These are phyloP conservation scores for Mucor racemosus DNA, from an alignment of 371 early-diverging fungal genomes.

Conservation along the genomic window DNA sequence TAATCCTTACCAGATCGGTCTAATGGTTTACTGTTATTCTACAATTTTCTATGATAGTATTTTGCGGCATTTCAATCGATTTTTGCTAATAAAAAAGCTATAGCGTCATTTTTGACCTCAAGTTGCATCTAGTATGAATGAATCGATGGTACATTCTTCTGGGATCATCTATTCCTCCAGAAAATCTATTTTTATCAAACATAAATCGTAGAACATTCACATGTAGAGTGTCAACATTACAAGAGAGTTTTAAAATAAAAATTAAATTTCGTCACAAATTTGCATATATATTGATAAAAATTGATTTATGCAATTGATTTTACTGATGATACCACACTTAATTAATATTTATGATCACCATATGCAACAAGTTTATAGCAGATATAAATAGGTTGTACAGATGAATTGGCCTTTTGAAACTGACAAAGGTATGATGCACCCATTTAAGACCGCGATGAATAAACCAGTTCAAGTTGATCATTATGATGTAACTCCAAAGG, in stretches of 20 bases:
- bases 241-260: neutral
- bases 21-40: too few relatives aligned
- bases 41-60: too few relatives aligned
- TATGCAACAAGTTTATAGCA: neutral
- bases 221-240: neutral
- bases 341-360: too few relatives aligned
- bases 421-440: constrained; percentile 9
- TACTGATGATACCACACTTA: too few relatives aligned
- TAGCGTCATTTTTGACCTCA: neutral
- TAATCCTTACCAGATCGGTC: too few relatives aligned
- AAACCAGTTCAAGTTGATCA: constrained; percentile 3
- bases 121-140: neutral
- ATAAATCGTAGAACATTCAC: neutral
- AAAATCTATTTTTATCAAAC: neutral
- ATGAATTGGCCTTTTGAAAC: neutral
- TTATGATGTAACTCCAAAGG: constrained; percentile 10
- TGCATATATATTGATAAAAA: neutral
- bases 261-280: neutral
- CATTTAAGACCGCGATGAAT: neutral
- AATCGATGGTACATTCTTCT: neutral
- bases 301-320: too few relatives aligned
- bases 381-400: neutral
- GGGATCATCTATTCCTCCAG: neutral
- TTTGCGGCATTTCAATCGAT: neutral
- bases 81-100: neutral